Conservation (phyloP, 108 stramenopile species). For the Craspedostauros australis region DNA sequence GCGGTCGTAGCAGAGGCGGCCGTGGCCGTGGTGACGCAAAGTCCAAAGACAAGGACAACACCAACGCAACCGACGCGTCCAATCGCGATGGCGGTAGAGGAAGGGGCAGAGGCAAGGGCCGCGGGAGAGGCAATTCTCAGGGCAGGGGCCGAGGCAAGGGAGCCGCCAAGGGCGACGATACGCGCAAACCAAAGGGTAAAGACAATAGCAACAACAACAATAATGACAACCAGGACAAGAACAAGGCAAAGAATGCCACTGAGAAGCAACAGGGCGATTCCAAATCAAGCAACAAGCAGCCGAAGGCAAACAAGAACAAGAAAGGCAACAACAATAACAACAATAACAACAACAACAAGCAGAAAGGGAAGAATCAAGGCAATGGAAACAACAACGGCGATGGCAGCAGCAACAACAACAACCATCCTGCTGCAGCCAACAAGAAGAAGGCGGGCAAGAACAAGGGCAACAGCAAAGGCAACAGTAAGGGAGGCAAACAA, state of each 20-base stretch:
- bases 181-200: not conserved
- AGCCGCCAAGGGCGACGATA: not conserved
- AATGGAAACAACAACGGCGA: constrained; percentile 4
- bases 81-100: not conserved
- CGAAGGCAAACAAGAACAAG: constrained; percentile 6
- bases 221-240: constrained; percentile 1
- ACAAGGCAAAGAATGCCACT: constrained; percentile 1
- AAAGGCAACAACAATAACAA: constrained; percentile 4
- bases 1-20: constrained; percentile 17
- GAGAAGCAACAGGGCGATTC: constrained; percentile 5
- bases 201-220: constrained; percentile 11
- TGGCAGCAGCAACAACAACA: constrained; percentile 15
- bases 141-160: not conserved
- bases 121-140: not conserved
- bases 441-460: constrained; percentile 1
- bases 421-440: constrained; percentile 9
- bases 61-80: not conserved
- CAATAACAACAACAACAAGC: not conserved
- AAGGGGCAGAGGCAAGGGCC: constrained; percentile 1
- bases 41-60: constrained; percentile 1
- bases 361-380: constrained; percentile 4
- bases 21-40: not conserved
- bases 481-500: constrained; percentile 12
- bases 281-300: constrained; percentile 7
- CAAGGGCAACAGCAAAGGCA: constrained; percentile 6